Percentiles rank a stretch among this genome's conserved stretches.
phyloP scores from a whole-genome alignment of 495 filamentous ascomycete genomes.

The Xylaria grammica region DNA sequence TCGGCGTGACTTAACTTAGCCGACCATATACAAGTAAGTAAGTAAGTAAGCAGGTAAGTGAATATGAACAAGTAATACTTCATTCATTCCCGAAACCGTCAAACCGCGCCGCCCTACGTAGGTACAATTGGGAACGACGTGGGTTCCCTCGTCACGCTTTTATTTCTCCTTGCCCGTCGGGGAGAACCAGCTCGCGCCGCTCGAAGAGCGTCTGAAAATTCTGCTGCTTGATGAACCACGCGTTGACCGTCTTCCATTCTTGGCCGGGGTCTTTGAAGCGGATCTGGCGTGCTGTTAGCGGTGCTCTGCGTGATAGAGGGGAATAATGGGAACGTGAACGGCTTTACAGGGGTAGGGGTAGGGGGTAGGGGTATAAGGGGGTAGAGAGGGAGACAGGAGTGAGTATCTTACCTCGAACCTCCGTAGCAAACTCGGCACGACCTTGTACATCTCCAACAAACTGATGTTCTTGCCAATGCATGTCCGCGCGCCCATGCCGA shows the following conservation, averaged over 20 bases:
- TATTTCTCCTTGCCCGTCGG: conserved; percentile 23
- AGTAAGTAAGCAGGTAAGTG: too few relatives aligned
- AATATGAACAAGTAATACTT: too few relatives aligned
- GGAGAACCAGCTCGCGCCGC: conserved; percentile 50
- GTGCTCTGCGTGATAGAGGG: neutral
- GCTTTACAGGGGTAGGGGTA: neutral
- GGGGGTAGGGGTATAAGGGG: neutral
- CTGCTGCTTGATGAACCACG: conserved; percentile 75
- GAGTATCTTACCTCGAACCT: conserved; percentile 63
- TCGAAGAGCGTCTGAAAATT: conserved; percentile 66
- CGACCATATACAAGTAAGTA: too few relatives aligned
- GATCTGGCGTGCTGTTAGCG: conserved; percentile 46
- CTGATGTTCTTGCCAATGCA: conserved; percentile 76
- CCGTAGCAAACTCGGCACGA: conserved; percentile 74
- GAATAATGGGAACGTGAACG: neutral
- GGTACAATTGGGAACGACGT: too few relatives aligned
- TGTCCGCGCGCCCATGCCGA: conserved; percentile 64
- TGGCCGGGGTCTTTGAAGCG: conserved; percentile 60
- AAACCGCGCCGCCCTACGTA: too few relatives aligned
- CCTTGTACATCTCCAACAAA: conserved; percentile 78
- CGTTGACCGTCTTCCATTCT: conserved; percentile 71
- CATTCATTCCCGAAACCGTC: neutral
- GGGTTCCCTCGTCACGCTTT: conserved; percentile 3
- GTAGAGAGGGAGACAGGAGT: neutral
- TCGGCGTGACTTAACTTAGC: too few relatives aligned